Conservation (phyloP, 139 green algal genomes). For the Bryopsis sp. region DNA sequence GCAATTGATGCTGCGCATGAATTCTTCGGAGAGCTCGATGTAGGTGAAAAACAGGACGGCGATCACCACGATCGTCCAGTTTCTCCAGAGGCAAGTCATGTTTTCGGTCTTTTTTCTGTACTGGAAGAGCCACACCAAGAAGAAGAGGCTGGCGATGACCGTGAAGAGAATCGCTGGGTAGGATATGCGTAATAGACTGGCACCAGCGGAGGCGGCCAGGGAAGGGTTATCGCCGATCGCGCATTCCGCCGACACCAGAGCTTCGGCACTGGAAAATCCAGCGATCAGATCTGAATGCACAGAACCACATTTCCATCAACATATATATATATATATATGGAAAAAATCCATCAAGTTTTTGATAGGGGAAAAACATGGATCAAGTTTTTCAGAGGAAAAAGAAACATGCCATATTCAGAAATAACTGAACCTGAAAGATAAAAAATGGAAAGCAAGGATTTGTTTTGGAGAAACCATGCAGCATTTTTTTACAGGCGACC, state of each 20-base stretch:
- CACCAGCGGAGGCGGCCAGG: neutral
- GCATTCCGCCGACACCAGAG: neutral
- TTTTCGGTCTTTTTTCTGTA: neutral
- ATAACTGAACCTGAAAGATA: no score
- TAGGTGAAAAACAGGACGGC: conserved; percentile 10
- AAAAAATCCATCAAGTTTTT: no score
- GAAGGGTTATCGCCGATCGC: neutral
- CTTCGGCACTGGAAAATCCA: no score
- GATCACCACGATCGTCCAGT: neutral
- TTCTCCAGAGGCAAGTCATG: neutral
- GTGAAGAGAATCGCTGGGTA: neutral
- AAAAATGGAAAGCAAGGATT: no score
- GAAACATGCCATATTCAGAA: no score
- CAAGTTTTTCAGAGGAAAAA: no score
- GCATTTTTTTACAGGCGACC: no score
- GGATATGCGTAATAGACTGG: neutral
- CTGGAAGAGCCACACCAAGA: neutral
- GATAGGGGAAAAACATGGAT: no score
- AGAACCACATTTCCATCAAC: no score
- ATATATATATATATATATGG: no score
- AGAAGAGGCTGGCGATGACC: neutral
- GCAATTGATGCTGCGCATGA: conserved; percentile 12
- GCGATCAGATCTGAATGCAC: no score
- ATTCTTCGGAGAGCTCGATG: neutral
- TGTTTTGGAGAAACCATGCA: no score